phyloP scores from a whole-genome alignment of 2,329 filamentous ascomycete species.

The Neofusicoccum ribis region DNA sequence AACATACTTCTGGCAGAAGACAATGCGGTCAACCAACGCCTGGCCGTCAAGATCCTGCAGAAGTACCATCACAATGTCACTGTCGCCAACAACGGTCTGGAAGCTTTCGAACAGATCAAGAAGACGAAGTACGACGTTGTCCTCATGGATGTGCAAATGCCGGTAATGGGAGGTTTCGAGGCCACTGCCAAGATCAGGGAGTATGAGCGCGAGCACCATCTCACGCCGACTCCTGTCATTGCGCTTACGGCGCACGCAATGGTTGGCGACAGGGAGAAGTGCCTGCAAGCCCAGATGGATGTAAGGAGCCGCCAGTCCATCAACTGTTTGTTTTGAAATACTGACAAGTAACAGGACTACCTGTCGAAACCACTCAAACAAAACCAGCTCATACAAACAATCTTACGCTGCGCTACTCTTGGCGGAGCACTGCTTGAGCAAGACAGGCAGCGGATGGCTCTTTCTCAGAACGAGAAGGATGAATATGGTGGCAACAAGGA shows the following conservation, averaged over 20 bases:
- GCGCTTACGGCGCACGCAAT: slow-evolving; percentile 97
- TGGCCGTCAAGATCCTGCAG: slow-evolving; percentile 95
- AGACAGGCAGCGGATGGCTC: slow-evolving; percentile 53
- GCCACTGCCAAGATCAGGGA: slow-evolving; percentile 95
- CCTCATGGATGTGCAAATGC: slow-evolving; percentile 99
- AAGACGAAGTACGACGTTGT: slow-evolving; percentile 93
- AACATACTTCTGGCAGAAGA: slow-evolving; percentile 95
- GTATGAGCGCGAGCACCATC: slow-evolving; percentile 79
- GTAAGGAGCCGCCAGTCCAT: slow-evolving; percentile 27
- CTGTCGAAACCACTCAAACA: slow-evolving; percentile 95
- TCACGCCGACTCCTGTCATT: slow-evolving; percentile 89
- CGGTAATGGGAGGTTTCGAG: slow-evolving; percentile 95
- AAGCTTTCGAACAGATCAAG: slow-evolving; percentile 91
- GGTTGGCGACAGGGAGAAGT: slow-evolving; percentile 97
- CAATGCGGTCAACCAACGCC: slow-evolving; percentile 93
- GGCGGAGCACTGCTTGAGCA: slow-evolving; percentile 81
- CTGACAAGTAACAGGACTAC: slow-evolving; percentile 64
- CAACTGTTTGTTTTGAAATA: slow-evolving; percentile 17
- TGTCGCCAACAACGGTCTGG: slow-evolving; percentile 91
- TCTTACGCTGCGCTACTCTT: slow-evolving; percentile 92
- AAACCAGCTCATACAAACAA: slow-evolving; percentile 96
- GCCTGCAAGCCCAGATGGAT: slow-evolving; percentile 98
- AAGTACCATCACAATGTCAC: slow-evolving; percentile 93
- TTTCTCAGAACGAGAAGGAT: slow-evolving; percentile 24
- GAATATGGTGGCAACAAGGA: slow-evolving; percentile 23